A percentile compares a stretch with the other conserved stretches of the same genome.
These are phyloP conservation scores for Malassezia sp. DNA, from an alignment of 1,284 basidiomycete genomes.

Conservation along the genomic window DNA sequence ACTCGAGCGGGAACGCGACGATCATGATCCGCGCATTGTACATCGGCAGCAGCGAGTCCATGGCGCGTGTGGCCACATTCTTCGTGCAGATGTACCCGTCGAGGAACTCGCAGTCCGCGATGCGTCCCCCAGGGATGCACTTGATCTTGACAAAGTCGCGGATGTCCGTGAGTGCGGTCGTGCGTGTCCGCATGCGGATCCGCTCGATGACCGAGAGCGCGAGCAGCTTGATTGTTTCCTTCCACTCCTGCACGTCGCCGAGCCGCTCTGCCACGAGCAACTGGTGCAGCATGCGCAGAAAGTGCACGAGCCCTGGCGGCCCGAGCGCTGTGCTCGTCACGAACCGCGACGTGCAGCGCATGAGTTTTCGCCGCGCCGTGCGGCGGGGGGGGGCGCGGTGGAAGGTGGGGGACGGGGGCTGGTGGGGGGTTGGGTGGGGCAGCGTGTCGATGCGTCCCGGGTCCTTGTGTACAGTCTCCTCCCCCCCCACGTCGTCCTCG, in stretches of 20 bases:
- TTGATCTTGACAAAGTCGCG: constrained; percentile 95
- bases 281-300: constrained; percentile 37
- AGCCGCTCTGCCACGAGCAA: constrained; percentile 25
- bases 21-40: constrained; percentile 83
- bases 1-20: constrained; percentile 88
- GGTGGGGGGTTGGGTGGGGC: too few relatives aligned
- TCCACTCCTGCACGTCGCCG: constrained; percentile 28
- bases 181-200: constrained; percentile 47
- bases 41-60: constrained; percentile 52
- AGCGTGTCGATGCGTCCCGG: too few relatives aligned
- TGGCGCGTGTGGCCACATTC: constrained; percentile 84
- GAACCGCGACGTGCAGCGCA: constrained; percentile 16
- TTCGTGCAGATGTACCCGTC: constrained; percentile 95
- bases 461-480: too few relatives aligned
- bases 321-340: constrained; percentile 16
- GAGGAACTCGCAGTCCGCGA: constrained; percentile 87
- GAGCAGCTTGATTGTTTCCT: constrained; percentile 31
- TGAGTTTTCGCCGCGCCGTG: constrained; percentile 13
- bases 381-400: constrained; percentile 10
- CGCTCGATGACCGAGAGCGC: constrained; percentile 32
- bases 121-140: constrained; percentile 86
- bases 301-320: constrained; percentile 20
- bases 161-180: constrained; percentile 77
- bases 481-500: too few relatives aligned
- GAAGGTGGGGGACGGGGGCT: too few relatives aligned